Conservation (phyloP, 768 basidiomycete species). For the Pisolithus microcarpus region DNA sequence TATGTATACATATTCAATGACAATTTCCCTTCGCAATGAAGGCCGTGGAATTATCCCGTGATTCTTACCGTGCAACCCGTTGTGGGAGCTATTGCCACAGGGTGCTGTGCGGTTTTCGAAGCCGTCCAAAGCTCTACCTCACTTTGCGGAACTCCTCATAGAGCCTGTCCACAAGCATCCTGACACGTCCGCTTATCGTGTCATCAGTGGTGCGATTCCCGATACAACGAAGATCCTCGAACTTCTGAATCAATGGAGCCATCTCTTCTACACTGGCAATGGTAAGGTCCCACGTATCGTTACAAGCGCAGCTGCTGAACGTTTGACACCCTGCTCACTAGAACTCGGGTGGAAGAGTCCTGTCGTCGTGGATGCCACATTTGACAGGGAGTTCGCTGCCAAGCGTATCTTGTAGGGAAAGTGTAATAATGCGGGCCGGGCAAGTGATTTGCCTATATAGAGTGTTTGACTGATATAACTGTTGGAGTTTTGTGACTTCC, state of each 20-base stretch:
- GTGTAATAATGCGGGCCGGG: constrained; percentile 54
- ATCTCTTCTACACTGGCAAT: constrained; percentile 35
- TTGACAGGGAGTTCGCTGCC: constrained; percentile 45
- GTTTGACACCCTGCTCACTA: constrained; percentile 29
- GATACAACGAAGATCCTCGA: constrained; percentile 31
- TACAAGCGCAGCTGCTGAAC: constrained; percentile 19
- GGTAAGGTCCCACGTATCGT: constrained; percentile 20
- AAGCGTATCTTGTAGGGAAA: constrained; percentile 66
- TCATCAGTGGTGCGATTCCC: constrained; percentile 43
- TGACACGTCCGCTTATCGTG: constrained; percentile 41
- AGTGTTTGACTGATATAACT: no score
- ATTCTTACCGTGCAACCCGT: constrained; percentile 50
- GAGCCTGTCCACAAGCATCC: constrained; percentile 51
- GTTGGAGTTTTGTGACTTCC: no score
- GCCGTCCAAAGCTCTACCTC: constrained; percentile 50
- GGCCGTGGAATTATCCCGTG: constrained; percentile 65
- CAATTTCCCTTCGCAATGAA: constrained; percentile 13
- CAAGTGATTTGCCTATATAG: constrained; percentile 7
- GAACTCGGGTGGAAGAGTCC: constrained; percentile 38
- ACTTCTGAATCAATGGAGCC: constrained; percentile 20
- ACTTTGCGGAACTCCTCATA: constrained; percentile 43
- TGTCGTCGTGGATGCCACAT: constrained; percentile 36
- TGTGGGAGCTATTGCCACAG: constrained; percentile 67
- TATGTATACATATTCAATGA: neutral
- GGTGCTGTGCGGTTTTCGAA: constrained; percentile 61